These are phyloP conservation scores for Phytopythium cucurbitacearum DNA, from an alignment of 352 stramenopile species.

Conservation along the genomic window DNA sequence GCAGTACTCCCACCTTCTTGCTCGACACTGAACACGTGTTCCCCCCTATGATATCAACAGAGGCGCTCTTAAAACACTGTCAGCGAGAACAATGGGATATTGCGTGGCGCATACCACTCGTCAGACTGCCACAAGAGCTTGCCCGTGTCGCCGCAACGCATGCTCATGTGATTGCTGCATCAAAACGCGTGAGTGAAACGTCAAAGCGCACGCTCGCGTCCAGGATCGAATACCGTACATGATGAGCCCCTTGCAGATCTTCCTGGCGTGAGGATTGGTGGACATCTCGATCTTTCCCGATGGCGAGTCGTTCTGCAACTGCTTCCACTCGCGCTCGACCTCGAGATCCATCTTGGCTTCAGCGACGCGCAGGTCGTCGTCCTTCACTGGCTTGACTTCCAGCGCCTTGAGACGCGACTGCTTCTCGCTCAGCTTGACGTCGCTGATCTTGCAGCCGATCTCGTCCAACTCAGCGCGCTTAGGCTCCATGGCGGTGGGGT, in stretches of 20 bases:
- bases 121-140: slow-evolving; percentile 83
- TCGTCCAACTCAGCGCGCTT: slow-evolving; percentile 56
- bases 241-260: slow-evolving; percentile 65
- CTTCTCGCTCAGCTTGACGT: slow-evolving; percentile 62
- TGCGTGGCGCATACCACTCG: slow-evolving; percentile 37
- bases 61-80: too few species aligned
- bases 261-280: slow-evolving; percentile 55
- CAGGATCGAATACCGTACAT: slow-evolving; percentile 34
- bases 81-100: too few species aligned
- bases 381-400: slow-evolving; percentile 51
- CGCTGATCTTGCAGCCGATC: slow-evolving; percentile 59
- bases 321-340: slow-evolving; percentile 82
- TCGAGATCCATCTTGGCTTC: slow-evolving; percentile 80
- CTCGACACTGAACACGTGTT: slow-evolving; percentile 64
- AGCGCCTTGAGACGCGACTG: slow-evolving; percentile 23
- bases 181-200: not conserved
- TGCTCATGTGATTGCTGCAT: slow-evolving; percentile 86
- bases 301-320: slow-evolving; percentile 50
- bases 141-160: slow-evolving; percentile 76
- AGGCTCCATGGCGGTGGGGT: slow-evolving; percentile 39
- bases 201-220: not conserved
- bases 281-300: slow-evolving; percentile 66
- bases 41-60: slow-evolving; percentile 24
- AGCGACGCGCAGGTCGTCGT: slow-evolving; percentile 41
- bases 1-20: slow-evolving; percentile 48